Conservation (phyloP, 1,284 basidiomycete species). For the Phlebopus sp. region DNA sequence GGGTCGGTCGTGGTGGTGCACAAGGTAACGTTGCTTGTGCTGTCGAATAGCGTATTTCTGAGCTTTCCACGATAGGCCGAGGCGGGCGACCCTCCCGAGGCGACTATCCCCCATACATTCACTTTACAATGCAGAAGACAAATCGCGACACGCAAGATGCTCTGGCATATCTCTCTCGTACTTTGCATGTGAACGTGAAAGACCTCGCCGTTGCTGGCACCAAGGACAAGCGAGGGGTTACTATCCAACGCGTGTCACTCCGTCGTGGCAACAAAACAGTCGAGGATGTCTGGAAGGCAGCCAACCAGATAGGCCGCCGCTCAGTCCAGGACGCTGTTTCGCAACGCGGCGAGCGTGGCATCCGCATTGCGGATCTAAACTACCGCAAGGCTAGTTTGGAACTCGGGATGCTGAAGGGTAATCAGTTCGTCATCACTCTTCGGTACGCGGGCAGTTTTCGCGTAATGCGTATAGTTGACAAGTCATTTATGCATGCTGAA, state of each 20-base stretch:
- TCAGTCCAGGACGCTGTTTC: conserved; percentile 56
- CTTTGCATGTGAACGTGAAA: conserved; percentile 71
- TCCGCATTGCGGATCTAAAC: conserved; percentile 85
- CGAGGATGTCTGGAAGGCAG: conserved; percentile 80
- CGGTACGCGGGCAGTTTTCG: conserved; percentile 50
- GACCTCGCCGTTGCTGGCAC: conserved; percentile 92
- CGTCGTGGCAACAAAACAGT: conserved; percentile 78
- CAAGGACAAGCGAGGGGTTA: conserved; percentile 97
- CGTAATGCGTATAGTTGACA: background rate
- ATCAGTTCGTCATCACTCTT: conserved; percentile 92
- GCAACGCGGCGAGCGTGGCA: conserved; percentile 84
- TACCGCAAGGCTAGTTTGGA: conserved; percentile 84
- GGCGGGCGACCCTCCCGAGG: conserved; percentile 51
- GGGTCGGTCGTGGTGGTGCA: conserved; percentile 40
- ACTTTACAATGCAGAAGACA: conserved; percentile 96
- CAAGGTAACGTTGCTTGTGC: conserved; percentile 25
- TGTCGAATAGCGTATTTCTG: conserved; percentile 1
- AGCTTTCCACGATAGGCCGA: conserved; percentile 22
- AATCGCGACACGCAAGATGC: conserved; percentile 98
- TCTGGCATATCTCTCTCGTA: conserved; percentile 74
- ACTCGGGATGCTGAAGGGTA: conserved; percentile 94
- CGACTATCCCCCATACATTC: conserved; percentile 86
- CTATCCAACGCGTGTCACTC: conserved; percentile 88
- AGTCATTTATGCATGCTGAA: conserved; percentile 8
- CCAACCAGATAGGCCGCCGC: conserved; percentile 65